Evolutionary conservation across 352 stramenopile species (phyloP).

Genomic region (Plasmopara muralis): DNA sequence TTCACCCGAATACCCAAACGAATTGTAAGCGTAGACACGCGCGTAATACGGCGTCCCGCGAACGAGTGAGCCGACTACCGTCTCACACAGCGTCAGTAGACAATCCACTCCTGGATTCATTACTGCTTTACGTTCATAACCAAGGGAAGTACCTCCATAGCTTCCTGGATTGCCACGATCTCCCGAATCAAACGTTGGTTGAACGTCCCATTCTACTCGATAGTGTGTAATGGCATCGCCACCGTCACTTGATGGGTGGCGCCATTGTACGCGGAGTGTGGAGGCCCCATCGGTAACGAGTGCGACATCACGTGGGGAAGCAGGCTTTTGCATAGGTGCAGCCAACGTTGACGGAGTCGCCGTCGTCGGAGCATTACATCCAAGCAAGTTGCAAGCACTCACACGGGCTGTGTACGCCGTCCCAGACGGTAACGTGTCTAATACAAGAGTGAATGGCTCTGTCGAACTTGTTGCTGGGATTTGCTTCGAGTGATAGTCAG

Average conservation of each 20-base stretch:
- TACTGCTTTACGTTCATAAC: constrained; percentile 70
- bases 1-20: constrained; percentile 83
- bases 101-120: constrained; percentile 67
- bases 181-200: constrained; percentile 76
- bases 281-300: constrained; percentile 65
- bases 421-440: constrained; percentile 52
- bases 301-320: constrained; percentile 67
- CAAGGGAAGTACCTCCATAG: constrained; percentile 56
- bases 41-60: constrained; percentile 86
- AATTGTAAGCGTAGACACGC: constrained; percentile 89
- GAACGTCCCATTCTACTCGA: constrained; percentile 91
- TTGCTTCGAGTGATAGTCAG: constrained; percentile 43
- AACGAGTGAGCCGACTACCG: constrained; percentile 73
- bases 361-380: constrained; percentile 76
- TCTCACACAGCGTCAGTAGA: constrained; percentile 66
- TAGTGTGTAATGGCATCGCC: constrained; percentile 92
- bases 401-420: constrained; percentile 82
- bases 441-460: constrained; percentile 16
- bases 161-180: constrained; percentile 15
- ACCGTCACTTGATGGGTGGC: constrained; percentile 86
- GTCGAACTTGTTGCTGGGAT: constrained; percentile 13
- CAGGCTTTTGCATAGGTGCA: constrained; percentile 82
- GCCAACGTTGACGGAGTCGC: constrained; percentile 70
- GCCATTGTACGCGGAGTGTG: constrained; percentile 83
- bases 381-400: constrained; percentile 86